Percentiles rank a stretch among this genome's conserved stretches.
Conservation (phyloP, 2,329 filamentous ascomycete species). For the Teratosphaeria epicoccoides region DNA sequence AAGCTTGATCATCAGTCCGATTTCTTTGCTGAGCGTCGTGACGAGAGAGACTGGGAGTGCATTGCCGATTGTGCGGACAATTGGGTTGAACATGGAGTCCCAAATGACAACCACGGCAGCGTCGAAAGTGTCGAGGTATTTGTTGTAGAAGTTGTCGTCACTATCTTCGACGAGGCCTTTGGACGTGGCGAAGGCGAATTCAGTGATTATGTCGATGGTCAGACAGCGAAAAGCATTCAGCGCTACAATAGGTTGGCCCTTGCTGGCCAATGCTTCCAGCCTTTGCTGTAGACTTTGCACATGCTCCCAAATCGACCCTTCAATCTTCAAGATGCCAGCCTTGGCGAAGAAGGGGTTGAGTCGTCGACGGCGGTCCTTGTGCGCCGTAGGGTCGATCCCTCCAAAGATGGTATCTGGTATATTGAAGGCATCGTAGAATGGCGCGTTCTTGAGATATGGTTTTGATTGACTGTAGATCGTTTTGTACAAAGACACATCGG, state of each 20-base stretch:
- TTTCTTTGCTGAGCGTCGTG: not conserved
- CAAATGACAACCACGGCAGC: not conserved
- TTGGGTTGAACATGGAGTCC: not conserved
- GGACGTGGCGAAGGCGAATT: slow-evolving; percentile 1
- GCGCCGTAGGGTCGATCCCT: not conserved
- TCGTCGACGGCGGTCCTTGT: slow-evolving; percentile 1
- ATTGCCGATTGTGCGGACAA: not conserved
- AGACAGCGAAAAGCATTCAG: slow-evolving; percentile 3
- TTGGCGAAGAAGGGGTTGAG: slow-evolving; percentile 3
- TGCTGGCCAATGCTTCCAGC: not conserved
- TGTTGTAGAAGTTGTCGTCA: slow-evolving; percentile 1
- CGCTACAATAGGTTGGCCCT: not conserved
- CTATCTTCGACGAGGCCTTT: not conserved
- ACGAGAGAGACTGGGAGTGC: not conserved
- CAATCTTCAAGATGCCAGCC: slow-evolving; percentile 1
- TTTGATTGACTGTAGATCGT: slow-evolving; percentile 2
- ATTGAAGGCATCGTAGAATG: not conserved
- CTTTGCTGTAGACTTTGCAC: not conserved
- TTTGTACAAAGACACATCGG: slow-evolving; percentile 1
- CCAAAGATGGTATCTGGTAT: not conserved
- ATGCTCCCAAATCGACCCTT: not conserved
- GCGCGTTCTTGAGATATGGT: not conserved
- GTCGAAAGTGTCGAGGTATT: not conserved
- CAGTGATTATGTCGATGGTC: slow-evolving; percentile 1
- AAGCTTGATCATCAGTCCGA: not conserved